A percentile compares a stretch with the other conserved stretches of the same genome.
Evolutionary conservation across 805 yeast genomes (phyloP).

Genomic region (Lipomyces lipofer): DNA sequence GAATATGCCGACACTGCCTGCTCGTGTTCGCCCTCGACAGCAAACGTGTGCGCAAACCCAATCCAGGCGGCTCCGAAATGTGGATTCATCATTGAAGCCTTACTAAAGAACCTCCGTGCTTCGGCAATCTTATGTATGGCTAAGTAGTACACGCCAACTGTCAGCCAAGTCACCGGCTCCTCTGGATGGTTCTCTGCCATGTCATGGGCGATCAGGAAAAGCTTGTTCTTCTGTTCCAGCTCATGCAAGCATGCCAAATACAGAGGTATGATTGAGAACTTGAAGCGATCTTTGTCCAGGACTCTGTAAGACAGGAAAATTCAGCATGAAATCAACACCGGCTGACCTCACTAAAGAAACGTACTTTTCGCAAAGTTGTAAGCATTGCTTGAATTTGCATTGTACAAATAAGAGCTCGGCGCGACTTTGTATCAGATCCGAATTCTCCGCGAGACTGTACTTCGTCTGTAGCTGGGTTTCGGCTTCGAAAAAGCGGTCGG

Average conservation of each 20-base stretch:
- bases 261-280: conserved; percentile 69
- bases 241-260: conserved; percentile 85
- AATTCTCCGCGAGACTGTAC: conserved; percentile 65
- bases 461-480: conserved; percentile 67
- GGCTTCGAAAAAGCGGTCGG: conserved; percentile 61
- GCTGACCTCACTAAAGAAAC: conserved; percentile 36
- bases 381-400: conserved; percentile 76
- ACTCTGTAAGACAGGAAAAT: conserved; percentile 23
- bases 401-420: conserved; percentile 73
- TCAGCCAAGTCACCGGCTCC: conserved; percentile 83
- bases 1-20: conserved; percentile 97
- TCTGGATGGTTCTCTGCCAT: conserved; percentile 82
- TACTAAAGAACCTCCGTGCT: conserved; percentile 83
- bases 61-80: conserved; percentile 96
- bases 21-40: conserved; percentile 97
- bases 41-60: conserved; percentile 97
- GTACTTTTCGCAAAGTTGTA: conserved; percentile 64
- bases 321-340: conserved; percentile 19
- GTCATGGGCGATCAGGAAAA: conserved; percentile 79
- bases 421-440: conserved; percentile 65
- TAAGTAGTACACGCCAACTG: conserved; percentile 87
- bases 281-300: conserved; percentile 58
- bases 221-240: conserved; percentile 74
- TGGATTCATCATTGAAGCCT: conserved; percentile 84
- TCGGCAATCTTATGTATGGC: conserved; percentile 70